Base-by-base conservation (phyloP, 1,284 basidiomycete species). In the Ganoderma boninense region DNA sequence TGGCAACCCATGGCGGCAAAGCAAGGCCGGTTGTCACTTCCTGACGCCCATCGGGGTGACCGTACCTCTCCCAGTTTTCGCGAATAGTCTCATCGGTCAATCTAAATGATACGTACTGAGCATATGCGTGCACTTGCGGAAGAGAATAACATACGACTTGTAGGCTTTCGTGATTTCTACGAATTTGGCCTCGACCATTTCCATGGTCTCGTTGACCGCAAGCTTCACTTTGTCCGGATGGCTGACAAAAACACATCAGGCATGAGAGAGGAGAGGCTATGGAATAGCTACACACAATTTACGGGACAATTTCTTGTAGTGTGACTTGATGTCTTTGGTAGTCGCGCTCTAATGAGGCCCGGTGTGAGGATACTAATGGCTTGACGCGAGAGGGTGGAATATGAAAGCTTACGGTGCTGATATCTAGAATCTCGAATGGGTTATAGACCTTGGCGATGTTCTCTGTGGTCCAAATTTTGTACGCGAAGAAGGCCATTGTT, bases 91-190 rank as follows among this genome's bases (percentile, higher is more conserved):
- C 96, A 82, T 99, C 97, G 0, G 97, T 99, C 56, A 99, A 84
- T 8, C 95, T 95, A 69, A 8, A 62, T 7, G 61, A 18, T 18
- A 38, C n/a, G 11, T 14, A 14, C 13, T 8, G 57, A 29, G 32
- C 14, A 61, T 52, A 38, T 46, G 29, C 49, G 38, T 32, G 20
- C 23, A 46, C 0, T 18, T 20, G 20, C 2, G 16, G 11, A 4
- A 0, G 7, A 4, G 26, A 26, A n/a, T n/a, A 49, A 82, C 90
- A 72, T 74, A 95, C 90, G 97, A 83, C 87, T 99, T 99, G 86
- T 99, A 99, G 0, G 98, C 98, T 82, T 99, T 99, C 32, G 98
- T 99, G 59, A 99, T 85, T 62, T 96, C 91, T 52, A 99, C 95
- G 80, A 97, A 99, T 74, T 93, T 91, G 64, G 91, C 87, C 76